phyloP scores from a whole-genome alignment of 106 monocot genomes.

The Platanthera guangdongensis region DNA sequence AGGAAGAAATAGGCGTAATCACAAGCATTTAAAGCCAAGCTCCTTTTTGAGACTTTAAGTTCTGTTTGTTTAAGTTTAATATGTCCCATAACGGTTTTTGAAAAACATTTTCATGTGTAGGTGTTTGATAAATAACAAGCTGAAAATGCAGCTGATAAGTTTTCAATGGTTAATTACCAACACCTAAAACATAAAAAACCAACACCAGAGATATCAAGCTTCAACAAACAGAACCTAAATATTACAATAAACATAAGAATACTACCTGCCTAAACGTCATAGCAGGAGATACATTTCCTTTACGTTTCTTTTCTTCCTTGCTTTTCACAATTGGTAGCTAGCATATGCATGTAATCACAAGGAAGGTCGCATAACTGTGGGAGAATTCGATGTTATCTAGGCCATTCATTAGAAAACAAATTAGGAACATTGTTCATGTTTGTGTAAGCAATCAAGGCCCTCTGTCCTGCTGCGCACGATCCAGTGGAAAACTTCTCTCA shows the following conservation, averaged over 20 bases:
- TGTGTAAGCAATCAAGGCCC: constrained; percentile 30
- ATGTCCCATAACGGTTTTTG: too few species aligned
- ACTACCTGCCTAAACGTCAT: neutral
- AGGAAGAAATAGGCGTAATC: too few species aligned
- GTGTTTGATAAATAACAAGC: too few species aligned
- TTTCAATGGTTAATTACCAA: too few species aligned
- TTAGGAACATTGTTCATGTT: neutral
- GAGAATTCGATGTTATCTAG: neutral
- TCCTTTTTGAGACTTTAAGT: too few species aligned
- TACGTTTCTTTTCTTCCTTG: neutral
- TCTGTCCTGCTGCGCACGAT: constrained; percentile 54
- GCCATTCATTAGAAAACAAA: neutral
- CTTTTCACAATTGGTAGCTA: neutral
- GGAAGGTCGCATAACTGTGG: neutral
- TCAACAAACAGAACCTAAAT: neutral
- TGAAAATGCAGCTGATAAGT: too few species aligned
- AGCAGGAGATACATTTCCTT: neutral
- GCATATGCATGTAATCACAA: neutral
- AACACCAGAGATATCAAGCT: too few species aligned
- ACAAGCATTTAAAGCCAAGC: too few species aligned
- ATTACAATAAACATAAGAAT: neutral
- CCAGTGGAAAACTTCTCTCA: constrained; percentile 58
- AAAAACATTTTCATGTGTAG: too few species aligned
- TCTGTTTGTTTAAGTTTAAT: too few species aligned
- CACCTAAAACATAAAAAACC: too few species aligned